Evolutionary conservation across 345 rosid genomes (phyloP), one percentile per base, ranked within the genome.

Genomic region (Aurinia saxatilis): DNA sequence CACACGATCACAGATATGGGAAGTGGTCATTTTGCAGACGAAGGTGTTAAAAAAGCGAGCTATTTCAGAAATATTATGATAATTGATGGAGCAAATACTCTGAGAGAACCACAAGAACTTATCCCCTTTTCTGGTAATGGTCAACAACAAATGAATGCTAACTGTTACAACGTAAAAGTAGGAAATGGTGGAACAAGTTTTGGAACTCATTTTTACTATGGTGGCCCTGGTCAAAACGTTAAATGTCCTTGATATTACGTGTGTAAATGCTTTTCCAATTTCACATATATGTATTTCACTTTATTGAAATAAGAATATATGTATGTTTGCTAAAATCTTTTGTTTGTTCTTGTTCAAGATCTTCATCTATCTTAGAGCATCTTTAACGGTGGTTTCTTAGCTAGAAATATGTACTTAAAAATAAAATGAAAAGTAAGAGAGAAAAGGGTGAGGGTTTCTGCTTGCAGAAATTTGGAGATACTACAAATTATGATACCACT

Each of bases 121-220:
- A 72, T 44, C 7, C 73, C 70, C 34, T 80, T 63, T 66, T 75
- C 82, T 0, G 82, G 73, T 58, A 72, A 78, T 40, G 4, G 25
- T 21, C 25, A 65, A 64, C 73, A 79, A 8, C 60, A 78, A 21
- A 21, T 2, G 4, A 74, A 81, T 42, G 65, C 76, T 6, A 60
- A 67, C 53, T 80, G 84, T 71, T 80, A 80, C 48, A 75, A 80
- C 67, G 76, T 80, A 21, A 69, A 66, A 60, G 64, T 23, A 5
- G 80, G 78, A n/a, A 67, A 66, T 17, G 72, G 70, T 33, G 80
- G 73, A 1, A 76, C 70, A 10, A 73, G 78, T 3, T 75, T 70
- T 79, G 84, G 79, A 33, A 76, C 46, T 66, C 75, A 72, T 74
- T 75, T 80, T 53, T 80, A 75, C 46, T 80, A 70, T 47, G 84